Conservation (phyloP, 805 yeast species). For the Monosporozyma servazzii region DNA sequence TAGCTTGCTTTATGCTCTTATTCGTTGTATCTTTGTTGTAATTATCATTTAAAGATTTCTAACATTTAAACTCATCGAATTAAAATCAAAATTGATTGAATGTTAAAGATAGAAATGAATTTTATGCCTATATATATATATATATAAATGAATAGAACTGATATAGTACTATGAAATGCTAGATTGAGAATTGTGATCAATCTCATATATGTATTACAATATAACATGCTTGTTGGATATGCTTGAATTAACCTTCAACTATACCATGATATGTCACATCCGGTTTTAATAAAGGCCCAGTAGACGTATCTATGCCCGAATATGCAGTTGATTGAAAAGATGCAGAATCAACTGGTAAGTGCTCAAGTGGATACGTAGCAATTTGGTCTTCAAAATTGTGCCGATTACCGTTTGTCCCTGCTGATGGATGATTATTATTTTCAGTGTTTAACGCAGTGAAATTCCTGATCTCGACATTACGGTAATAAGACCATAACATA, state of each 20-base stretch:
- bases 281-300: not conserved
- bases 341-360: not conserved
- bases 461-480: constrained; percentile 40
- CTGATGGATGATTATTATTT: not conserved
- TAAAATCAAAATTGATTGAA: not conserved
- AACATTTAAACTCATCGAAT: not conserved
- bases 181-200: not conserved
- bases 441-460: constrained; percentile 11
- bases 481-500: constrained; percentile 59
- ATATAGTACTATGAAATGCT: not conserved
- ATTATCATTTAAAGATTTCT: not conserved
- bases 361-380: not conserved
- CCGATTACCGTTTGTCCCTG: not conserved
- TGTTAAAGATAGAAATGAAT: too few species aligned
- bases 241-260: not conserved
- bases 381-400: not conserved
- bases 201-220: too few species aligned
- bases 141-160: not conserved
- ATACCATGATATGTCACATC: not conserved
- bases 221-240: not conserved
- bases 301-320: not conserved
- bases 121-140: too few species aligned
- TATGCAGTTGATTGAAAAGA: not conserved
- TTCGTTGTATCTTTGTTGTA: not conserved
- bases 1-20: not conserved